A percentile compares a stretch with the other conserved stretches of the same genome.
phyloP scores from a whole-genome alignment of 2,329 filamentous ascomycete genomes.

The Sporothrix dimorphospora region DNA sequence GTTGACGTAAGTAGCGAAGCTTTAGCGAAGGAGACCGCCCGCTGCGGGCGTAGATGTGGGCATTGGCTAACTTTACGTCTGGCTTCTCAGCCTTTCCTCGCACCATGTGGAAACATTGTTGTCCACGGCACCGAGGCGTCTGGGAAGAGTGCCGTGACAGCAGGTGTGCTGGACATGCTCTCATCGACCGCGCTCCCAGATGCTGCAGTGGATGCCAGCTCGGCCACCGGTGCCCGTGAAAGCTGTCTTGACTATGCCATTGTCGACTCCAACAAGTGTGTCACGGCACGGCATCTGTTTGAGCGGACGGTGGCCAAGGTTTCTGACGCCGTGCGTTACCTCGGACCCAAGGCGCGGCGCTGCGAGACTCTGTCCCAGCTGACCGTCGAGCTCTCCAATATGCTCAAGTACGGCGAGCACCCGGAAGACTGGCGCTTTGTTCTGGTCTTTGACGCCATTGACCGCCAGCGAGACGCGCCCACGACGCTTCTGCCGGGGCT shows the following conservation, averaged over 20 bases:
- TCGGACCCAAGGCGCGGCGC: constrained; percentile 55
- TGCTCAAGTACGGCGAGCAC: constrained; percentile 55
- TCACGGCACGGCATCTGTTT: constrained; percentile 76
- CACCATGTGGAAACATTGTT: constrained; percentile 73
- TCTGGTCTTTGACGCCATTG: constrained; percentile 85
- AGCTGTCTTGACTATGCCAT: constrained; percentile 57
- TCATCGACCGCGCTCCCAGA: constrained; percentile 38
- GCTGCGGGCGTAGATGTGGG: neutral
- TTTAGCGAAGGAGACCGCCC: neutral
- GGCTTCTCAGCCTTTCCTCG: constrained; percentile 60
- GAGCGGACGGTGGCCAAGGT: constrained; percentile 69
- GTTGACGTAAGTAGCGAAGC: constrained; percentile 49
- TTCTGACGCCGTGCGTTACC: constrained; percentile 53
- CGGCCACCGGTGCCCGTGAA: constrained; percentile 38
- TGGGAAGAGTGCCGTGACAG: constrained; percentile 76
- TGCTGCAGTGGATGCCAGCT: constrained; percentile 52
- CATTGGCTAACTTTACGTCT: neutral
- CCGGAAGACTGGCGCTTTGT: constrained; percentile 64
- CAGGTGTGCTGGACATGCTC: constrained; percentile 60
- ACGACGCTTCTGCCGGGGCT: constrained; percentile 79
- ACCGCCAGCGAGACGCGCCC: constrained; percentile 78
- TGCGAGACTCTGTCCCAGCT: constrained; percentile 84
- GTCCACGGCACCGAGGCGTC: constrained; percentile 85
- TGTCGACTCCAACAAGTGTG: constrained; percentile 73
- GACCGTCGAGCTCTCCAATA: constrained; percentile 68